phyloP scores from a whole-genome alignment of 1,284 basidiomycete genomes.

The Vanrija humicola region DNA sequence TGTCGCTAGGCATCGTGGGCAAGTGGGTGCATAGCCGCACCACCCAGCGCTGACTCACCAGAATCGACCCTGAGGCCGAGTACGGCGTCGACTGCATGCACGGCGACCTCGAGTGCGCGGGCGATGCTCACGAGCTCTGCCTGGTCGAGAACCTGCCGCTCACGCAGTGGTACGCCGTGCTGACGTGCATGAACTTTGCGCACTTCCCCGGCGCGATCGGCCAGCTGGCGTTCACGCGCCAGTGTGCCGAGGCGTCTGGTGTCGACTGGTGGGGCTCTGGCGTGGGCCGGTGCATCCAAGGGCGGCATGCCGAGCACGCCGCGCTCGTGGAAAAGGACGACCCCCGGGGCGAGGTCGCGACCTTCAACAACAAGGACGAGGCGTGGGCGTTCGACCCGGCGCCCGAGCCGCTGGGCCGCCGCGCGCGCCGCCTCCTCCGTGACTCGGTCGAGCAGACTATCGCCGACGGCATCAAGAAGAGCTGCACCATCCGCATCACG shows the following conservation, averaged over 20 bases:
- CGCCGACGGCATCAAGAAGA: slow-evolving; percentile 64
- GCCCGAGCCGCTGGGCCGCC: slow-evolving; percentile 54
- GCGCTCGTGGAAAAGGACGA: not conserved
- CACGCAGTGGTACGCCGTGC: slow-evolving; percentile 65
- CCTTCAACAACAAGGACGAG: slow-evolving; percentile 3
- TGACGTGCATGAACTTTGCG: slow-evolving; percentile 68
- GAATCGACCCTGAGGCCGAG: slow-evolving; percentile 60
- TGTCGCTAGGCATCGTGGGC: slow-evolving; percentile 69
- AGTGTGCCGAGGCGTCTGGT: slow-evolving; percentile 61
- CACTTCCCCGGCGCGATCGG: slow-evolving; percentile 62
- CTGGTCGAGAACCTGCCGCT: slow-evolving; percentile 49
- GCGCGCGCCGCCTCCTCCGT: slow-evolving; percentile 53
- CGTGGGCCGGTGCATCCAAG: slow-evolving; percentile 58
- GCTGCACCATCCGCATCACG: slow-evolving; percentile 77
- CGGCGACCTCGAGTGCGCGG: slow-evolving; percentile 67
- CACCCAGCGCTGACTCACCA: slow-evolving; percentile 35
- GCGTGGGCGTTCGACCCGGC: slow-evolving; percentile 20
- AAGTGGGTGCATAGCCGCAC: slow-evolving; percentile 54
- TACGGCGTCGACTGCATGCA: slow-evolving; percentile 76
- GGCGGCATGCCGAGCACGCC: slow-evolving; percentile 10
- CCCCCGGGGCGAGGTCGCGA: not conserved
- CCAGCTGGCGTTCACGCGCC: slow-evolving; percentile 59
- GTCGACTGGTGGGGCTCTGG: slow-evolving; percentile 65
- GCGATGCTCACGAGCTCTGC: slow-evolving; percentile 81
- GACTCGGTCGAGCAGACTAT: slow-evolving; percentile 58